Evolutionary conservation across 2,329 filamentous ascomycete species (phyloP).

Genomic region (Aspergillus sp.): DNA sequence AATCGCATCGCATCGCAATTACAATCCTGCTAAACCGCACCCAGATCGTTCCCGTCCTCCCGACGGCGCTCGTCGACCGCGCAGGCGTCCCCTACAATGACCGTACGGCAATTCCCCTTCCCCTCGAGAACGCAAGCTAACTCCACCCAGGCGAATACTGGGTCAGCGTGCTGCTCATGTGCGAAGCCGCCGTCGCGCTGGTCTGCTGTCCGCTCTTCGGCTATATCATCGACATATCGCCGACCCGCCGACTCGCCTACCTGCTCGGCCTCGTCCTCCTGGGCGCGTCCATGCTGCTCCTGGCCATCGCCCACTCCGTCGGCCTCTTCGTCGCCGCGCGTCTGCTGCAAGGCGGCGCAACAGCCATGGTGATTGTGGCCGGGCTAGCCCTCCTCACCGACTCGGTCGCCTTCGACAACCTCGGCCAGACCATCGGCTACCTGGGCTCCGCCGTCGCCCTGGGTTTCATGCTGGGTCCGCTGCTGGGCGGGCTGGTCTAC

Average conservation of each 20-base stretch:
- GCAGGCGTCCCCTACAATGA: constrained; percentile 22
- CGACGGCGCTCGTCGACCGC: constrained; percentile 23
- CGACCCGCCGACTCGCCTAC: constrained; percentile 56
- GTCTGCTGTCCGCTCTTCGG: constrained; percentile 28
- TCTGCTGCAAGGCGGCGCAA: constrained; percentile 57
- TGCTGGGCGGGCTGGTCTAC: constrained; percentile 61
- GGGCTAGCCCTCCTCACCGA: constrained; percentile 59
- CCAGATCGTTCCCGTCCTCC: constrained; percentile 31
- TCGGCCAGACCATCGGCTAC: constrained; percentile 62
- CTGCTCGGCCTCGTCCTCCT: constrained; percentile 54
- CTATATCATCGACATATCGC: constrained; percentile 25
- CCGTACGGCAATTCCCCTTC: constrained; percentile 14
- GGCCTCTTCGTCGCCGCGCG: constrained; percentile 51
- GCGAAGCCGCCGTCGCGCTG: constrained; percentile 25
- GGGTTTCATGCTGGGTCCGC: constrained; percentile 56
- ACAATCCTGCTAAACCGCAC: neutral
- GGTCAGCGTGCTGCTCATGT: constrained; percentile 29
- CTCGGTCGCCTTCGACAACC: constrained; percentile 54
- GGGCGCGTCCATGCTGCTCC: constrained; percentile 53
- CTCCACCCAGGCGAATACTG: constrained; percentile 23
- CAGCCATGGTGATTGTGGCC: constrained; percentile 59
- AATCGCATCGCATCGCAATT: neutral
- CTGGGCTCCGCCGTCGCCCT: constrained; percentile 56
- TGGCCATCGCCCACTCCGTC: constrained; percentile 51
- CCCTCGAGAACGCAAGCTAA: neutral